Percentiles rank a stretch among this genome's conserved stretches.
These are phyloP conservation scores for Fusarium lateritium DNA, from an alignment of 2,329 filamentous ascomycete genomes.

Conservation along the genomic window DNA sequence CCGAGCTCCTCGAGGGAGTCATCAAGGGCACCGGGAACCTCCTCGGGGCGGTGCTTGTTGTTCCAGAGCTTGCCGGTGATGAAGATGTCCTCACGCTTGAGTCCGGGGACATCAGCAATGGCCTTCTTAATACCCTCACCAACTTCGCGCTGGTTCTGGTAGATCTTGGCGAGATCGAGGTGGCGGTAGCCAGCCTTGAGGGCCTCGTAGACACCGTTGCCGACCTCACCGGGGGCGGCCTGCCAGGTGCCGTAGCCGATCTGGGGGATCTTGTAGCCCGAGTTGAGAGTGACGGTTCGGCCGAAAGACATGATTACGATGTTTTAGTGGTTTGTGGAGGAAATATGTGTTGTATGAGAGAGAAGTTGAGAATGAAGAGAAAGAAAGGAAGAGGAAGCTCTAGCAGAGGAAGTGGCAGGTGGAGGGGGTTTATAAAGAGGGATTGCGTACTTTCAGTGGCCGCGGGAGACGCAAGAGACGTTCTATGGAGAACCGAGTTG, in stretches of 20 bases:
- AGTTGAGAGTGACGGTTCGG: constrained; percentile 71
- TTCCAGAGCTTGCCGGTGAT: constrained; percentile 78
- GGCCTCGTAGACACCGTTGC: constrained; percentile 74
- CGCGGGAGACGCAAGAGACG: constrained; percentile 13
- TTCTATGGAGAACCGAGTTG: constrained; percentile 16
- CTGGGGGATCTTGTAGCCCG: constrained; percentile 75
- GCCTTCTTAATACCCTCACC: constrained; percentile 68
- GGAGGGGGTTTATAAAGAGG: constrained; percentile 26
- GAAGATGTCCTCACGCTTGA: constrained; percentile 70
- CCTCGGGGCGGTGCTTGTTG: constrained; percentile 72
- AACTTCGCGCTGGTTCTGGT: constrained; percentile 76
- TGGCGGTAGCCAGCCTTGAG: constrained; percentile 76
- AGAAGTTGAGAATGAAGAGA: constrained; percentile 2
- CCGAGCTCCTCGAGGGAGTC: constrained; percentile 69
- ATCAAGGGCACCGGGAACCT: constrained; percentile 69
- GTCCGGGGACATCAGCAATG: constrained; percentile 62
- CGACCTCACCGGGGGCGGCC: constrained; percentile 74
- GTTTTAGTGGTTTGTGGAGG: constrained; percentile 1
- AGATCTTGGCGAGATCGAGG: constrained; percentile 68
- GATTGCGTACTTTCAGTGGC: constrained; percentile 5
- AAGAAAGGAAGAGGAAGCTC: neutral
- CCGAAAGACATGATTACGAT: constrained; percentile 67
- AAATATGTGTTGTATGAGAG: neutral
- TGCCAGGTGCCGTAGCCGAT: constrained; percentile 77
- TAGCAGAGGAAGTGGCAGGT: neutral